These are phyloP conservation scores for Drosera spatulata DNA, from an alignment of 179 eudicot species.

Conservation along the genomic window DNA sequence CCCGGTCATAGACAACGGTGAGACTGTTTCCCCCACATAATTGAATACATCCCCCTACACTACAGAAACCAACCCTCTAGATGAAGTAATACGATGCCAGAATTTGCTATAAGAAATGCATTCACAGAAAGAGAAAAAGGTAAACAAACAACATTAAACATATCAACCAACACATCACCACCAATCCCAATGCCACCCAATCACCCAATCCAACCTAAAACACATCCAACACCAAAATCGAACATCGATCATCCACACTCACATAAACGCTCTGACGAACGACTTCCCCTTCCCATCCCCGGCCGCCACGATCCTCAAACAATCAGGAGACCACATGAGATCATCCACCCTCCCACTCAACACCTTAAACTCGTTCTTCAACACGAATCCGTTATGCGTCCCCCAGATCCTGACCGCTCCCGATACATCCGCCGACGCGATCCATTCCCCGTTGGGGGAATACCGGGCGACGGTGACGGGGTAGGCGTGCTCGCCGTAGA, in stretches of 20 bases:
- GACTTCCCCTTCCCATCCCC: conserved; percentile 98
- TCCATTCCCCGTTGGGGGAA: conserved; percentile 94
- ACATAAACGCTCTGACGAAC: conserved; percentile 91
- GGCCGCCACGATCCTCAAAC: conserved; percentile 70
- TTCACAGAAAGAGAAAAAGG: no score
- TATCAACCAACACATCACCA: no score
- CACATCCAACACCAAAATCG: background rate
- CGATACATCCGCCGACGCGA: conserved; percentile 89
- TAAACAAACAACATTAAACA: no score
- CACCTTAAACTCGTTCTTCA: conserved; percentile 83
- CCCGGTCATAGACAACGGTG: no score
- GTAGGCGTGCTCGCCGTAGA: conserved; percentile 85
- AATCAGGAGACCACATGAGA: conserved; percentile 89
- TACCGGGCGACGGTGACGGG: conserved; percentile 80
- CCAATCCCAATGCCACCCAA: no score
- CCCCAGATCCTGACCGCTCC: conserved; percentile 97
- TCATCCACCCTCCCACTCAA: conserved; percentile 90
- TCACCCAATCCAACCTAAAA: no score
- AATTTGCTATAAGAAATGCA: no score
- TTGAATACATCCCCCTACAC: no score
- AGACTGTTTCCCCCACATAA: no score
- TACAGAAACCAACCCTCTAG: no score
- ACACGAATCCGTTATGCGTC: conserved; percentile 64
- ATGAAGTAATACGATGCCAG: no score
- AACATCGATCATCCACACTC: conserved; percentile 7